Evolutionary conservation across 345 rosid genomes (phyloP).

Genomic region (Linum trigynum): DNA sequence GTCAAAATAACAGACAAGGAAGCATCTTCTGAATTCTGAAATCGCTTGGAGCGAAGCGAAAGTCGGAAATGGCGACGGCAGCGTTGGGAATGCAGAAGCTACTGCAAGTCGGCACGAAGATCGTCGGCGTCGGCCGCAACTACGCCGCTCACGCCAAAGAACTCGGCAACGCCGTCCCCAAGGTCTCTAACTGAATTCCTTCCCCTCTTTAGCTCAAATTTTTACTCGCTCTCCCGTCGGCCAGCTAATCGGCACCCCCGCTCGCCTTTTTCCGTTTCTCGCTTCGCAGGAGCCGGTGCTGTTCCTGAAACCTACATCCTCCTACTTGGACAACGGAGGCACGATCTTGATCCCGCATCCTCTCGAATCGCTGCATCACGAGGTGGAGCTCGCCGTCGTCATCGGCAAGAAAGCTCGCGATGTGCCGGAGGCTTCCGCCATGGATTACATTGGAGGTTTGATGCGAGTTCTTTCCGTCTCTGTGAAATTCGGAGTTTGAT

Average conservation of each 20-base stretch:
- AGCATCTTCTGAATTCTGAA: neutral
- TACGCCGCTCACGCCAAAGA: slow-evolving; percentile 95
- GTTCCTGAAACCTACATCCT: slow-evolving; percentile 89
- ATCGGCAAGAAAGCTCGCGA: slow-evolving; percentile 70
- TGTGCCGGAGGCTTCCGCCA: slow-evolving; percentile 65
- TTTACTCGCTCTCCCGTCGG: neutral
- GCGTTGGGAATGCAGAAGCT: slow-evolving; percentile 35
- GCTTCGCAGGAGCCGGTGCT: slow-evolving; percentile 63
- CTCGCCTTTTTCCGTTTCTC: neutral
- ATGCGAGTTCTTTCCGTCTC: neutral
- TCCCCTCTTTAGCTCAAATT: neutral
- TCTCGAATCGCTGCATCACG: slow-evolving; percentile 67
- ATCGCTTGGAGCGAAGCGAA: neutral
- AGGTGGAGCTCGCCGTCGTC: slow-evolving; percentile 90
- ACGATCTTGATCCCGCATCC: slow-evolving; percentile 83
- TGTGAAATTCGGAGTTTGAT: neutral
- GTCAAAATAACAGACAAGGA: no score
- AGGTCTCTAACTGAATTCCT: slow-evolving; percentile 25
- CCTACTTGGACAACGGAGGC: slow-evolving; percentile 77
- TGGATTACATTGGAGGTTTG: slow-evolving; percentile 79
- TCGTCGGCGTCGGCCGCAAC: slow-evolving; percentile 93
- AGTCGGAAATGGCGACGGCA: slow-evolving; percentile 17
- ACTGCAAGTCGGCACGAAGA: slow-evolving; percentile 66
- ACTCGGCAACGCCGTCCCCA: slow-evolving; percentile 85
- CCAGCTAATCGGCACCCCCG: neutral